Percentiles rank a stretch among this genome's conserved stretches.
Evolutionary conservation across 2,329 filamentous ascomycete genomes (phyloP).

Genomic region (Elsinoe batatas): DNA sequence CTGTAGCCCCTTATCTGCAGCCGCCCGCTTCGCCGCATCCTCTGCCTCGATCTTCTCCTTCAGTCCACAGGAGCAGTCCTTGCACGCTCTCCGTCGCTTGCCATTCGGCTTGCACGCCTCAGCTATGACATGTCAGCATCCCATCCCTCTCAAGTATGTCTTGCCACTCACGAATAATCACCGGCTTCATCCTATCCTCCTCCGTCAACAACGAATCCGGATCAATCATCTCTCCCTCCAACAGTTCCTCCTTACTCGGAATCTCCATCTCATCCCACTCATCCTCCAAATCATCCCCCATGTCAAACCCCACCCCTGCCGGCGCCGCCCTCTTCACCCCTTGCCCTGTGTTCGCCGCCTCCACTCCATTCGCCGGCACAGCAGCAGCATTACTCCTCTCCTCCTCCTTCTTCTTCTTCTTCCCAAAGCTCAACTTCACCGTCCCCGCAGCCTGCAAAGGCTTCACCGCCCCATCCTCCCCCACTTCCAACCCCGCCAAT

Average conservation of each 20-base stretch:
- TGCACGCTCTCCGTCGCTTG: slow-evolving; percentile 87
- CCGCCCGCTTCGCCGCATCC: slow-evolving; percentile 57
- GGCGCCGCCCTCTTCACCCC: slow-evolving; percentile 33
- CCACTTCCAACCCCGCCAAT: slow-evolving; percentile 62
- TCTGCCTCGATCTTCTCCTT: slow-evolving; percentile 79
- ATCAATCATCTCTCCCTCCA: slow-evolving; percentile 70
- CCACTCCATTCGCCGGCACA: slow-evolving; percentile 26
- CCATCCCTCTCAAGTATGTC: not conserved
- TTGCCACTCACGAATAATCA: slow-evolving; percentile 58
- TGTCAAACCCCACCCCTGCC: slow-evolving; percentile 57
- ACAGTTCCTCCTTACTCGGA: slow-evolving; percentile 38
- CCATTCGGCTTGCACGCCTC: slow-evolving; percentile 80
- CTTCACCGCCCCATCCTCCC: slow-evolving; percentile 62
- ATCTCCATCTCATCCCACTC: slow-evolving; percentile 28
- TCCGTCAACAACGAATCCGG: slow-evolving; percentile 80
- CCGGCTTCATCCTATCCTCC: slow-evolving; percentile 67
- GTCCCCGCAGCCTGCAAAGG: slow-evolving; percentile 23
- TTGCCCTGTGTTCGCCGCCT: slow-evolving; percentile 21
- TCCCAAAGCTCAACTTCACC: slow-evolving; percentile 50
- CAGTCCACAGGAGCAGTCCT: slow-evolving; percentile 94
- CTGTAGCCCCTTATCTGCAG: slow-evolving; percentile 55
- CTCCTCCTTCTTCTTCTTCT: slow-evolving; percentile 57
- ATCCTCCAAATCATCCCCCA: slow-evolving; percentile 47
- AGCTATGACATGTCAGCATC: slow-evolving; percentile 43
- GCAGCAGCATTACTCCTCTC: slow-evolving; percentile 42